These are phyloP conservation scores for Xylaria hypoxylon DNA, from an alignment of 2,329 filamentous ascomycete species.

Conservation along the genomic window DNA sequence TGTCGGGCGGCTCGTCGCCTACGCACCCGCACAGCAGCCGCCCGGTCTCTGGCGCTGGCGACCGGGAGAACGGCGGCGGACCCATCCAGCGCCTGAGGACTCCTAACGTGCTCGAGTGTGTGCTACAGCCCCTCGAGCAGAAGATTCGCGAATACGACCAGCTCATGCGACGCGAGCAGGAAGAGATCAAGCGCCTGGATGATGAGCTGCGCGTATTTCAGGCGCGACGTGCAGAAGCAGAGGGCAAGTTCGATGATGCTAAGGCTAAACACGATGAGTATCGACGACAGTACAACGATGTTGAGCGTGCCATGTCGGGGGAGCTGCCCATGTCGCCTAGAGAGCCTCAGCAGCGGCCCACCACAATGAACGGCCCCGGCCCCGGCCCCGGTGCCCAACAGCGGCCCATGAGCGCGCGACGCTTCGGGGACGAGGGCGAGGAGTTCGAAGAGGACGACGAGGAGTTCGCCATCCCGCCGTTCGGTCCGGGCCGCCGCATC, in stretches of 20 bases:
- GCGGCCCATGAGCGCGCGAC: slow-evolving; percentile 43
- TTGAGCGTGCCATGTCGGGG: slow-evolving; percentile 57
- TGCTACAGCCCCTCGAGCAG: slow-evolving; percentile 59
- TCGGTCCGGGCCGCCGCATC: slow-evolving; percentile 45
- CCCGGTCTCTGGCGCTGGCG: slow-evolving; percentile 25
- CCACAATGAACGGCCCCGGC: slow-evolving; percentile 31
- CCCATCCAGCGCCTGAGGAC: slow-evolving; percentile 58
- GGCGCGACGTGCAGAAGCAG: slow-evolving; percentile 56
- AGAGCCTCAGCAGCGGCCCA: slow-evolving; percentile 33
- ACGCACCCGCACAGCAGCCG: slow-evolving; percentile 38
- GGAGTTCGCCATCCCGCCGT: slow-evolving; percentile 44
- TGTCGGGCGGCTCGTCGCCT: slow-evolving; percentile 40
- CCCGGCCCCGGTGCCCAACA: slow-evolving; percentile 37
- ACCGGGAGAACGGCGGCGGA: slow-evolving; percentile 34
- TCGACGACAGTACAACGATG: slow-evolving; percentile 56
- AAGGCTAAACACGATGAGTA: slow-evolving; percentile 60
- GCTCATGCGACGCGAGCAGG: slow-evolving; percentile 57
- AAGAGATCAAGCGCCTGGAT: slow-evolving; percentile 57
- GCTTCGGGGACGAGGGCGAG: slow-evolving; percentile 32
- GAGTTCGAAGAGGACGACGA: slow-evolving; percentile 41
- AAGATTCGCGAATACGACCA: slow-evolving; percentile 59
- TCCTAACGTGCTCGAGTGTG: slow-evolving; percentile 57
- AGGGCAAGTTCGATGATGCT: slow-evolving; percentile 57
- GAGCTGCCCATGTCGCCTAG: slow-evolving; percentile 49
- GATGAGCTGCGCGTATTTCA: slow-evolving; percentile 57